Base-by-base conservation (phyloP, 2,329 filamentous ascomycete genomes). In the Fulvia fulva region DNA sequence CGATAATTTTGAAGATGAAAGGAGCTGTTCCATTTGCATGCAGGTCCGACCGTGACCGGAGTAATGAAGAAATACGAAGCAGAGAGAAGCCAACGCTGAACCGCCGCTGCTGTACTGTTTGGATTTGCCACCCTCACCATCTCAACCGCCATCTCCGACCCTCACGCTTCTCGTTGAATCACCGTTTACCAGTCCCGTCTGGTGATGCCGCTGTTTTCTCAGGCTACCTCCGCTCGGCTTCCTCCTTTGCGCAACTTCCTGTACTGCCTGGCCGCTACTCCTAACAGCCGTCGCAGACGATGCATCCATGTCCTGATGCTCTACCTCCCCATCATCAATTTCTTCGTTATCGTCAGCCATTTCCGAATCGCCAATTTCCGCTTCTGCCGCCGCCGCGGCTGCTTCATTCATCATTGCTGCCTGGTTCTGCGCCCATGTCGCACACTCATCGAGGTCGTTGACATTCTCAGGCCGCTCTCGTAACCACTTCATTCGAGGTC, bases 401-500 rank as follows among this genome's bases (percentile, higher is more conserved):
- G 52, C 57, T 26, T 59, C 52, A 12, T 59, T 54, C 25, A 60
- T 52, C 19, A 63, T 46, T 19, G 61, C 63, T 45, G 56, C 66
- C 49, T 68, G 66, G 37, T 63, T 64, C 46, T 65, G 61, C 7
- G 68, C 67, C 68, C 69, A 81, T 46, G 75, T 68, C 56, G 71
- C 70, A 60, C 75, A 75, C 76, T 99, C 94, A 71, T 99, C 91
- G 51, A 97, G 80, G 67, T 96, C 89, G 45, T 81, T 86, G 56
- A 96, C 81, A 69, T 96, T 85, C 14, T 81, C 80, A 0, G 94
- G 94, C 71, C 91, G 88, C 75, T 88, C 87, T 65, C 94, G 86
- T 67, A 99, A 78, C 94, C 94, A 99, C 73, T 92, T 91, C 94
- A 99, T 99, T 61, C 94, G 84, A 12, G 94, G 94, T 0, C 94